Evolutionary conservation across 768 basidiomycete species (phyloP), one percentile per base, ranked within the genome.

Genomic region (Tubosaeta sp.): DNA sequence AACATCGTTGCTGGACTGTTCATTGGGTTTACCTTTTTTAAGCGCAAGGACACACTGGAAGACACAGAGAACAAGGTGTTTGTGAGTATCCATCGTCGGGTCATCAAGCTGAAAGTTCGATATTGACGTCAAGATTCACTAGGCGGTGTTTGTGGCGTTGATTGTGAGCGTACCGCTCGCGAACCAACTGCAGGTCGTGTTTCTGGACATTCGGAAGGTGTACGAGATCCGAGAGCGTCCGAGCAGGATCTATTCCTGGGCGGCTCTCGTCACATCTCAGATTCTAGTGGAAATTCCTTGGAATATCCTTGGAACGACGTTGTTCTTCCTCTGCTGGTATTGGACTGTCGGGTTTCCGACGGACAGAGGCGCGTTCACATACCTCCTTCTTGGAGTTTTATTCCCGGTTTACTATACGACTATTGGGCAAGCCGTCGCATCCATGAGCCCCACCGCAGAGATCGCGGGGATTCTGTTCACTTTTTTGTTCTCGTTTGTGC

Each of bases 301-400:
- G 79, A 83, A 84, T 53, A 74, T 84, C 32, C 8, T 81, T 4
- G 78, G 78, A 27, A 79, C 82, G 1, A 70, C 75, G 0, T 48
- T 87, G 12, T 76, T 82, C 67, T 88, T 79, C 69, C 58, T 84
- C 46, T 79, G 76, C 57, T 87, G 84, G 84, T 87, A 76, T 66
- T 86, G 80, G 80, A 83, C 83, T 5, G 80, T 85, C 44, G 84
- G 84, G 0, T 82, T 82, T 59, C 71, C 73, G 9, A 69, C 66
- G 2, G 71, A 73, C 13, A 69, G 83, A 31, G 82, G 75, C 5
- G 85, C 76, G n/a, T 85, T 79, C 59, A 79, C 78, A 3, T 84
- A 73, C 60, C 72, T 86, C 6, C 67, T 81, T 57, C 53, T 82
- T 21, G 76, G 71, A 18, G 54, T 86, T 24, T 55, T 81, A 19